Conservation (phyloP, 2,329 filamentous ascomycete species). For the Cordyceps tenuipes region DNA sequence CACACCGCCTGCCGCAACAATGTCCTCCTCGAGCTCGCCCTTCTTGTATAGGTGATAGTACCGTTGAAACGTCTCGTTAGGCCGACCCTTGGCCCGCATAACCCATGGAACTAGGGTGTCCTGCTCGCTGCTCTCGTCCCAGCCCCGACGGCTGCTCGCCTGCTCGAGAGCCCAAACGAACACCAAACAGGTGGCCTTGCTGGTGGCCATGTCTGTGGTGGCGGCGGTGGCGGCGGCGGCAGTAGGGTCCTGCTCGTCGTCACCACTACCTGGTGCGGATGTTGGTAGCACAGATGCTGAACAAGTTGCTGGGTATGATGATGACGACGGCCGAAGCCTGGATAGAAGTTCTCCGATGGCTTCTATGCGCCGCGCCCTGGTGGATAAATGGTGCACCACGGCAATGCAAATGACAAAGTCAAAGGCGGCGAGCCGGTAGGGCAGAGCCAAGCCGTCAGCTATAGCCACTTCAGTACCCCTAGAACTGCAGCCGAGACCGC, state of each 20-base stretch:
- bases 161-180: slow-evolving; percentile 98
- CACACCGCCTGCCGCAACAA: slow-evolving; percentile 62
- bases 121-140: slow-evolving; percentile 75
- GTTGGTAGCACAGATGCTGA: no score
- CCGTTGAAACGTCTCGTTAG: slow-evolving; percentile 62
- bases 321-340: neutral
- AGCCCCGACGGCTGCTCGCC: slow-evolving; percentile 74
- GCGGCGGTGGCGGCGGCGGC: neutral
- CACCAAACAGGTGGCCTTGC: slow-evolving; percentile 59
- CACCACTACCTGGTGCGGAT: neutral
- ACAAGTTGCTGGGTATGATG: no score
- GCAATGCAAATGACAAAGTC: slow-evolving; percentile 94
- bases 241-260: slow-evolving; percentile 12
- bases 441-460: slow-evolving; percentile 76
- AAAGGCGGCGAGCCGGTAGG: slow-evolving; percentile 51
- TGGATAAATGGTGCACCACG: slow-evolving; percentile 89
- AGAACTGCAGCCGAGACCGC: neutral
- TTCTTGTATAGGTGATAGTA: slow-evolving; percentile 91
- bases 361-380: slow-evolving; percentile 59
- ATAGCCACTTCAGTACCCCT: slow-evolving; percentile 59
- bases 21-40: slow-evolving; percentile 78
- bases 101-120: slow-evolving; percentile 98
- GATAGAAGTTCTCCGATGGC: slow-evolving; percentile 62
- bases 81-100: slow-evolving; percentile 35
- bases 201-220: slow-evolving; percentile 5